phyloP scores from a whole-genome alignment of 805 yeast species.

The Starmera pachycereana region DNA sequence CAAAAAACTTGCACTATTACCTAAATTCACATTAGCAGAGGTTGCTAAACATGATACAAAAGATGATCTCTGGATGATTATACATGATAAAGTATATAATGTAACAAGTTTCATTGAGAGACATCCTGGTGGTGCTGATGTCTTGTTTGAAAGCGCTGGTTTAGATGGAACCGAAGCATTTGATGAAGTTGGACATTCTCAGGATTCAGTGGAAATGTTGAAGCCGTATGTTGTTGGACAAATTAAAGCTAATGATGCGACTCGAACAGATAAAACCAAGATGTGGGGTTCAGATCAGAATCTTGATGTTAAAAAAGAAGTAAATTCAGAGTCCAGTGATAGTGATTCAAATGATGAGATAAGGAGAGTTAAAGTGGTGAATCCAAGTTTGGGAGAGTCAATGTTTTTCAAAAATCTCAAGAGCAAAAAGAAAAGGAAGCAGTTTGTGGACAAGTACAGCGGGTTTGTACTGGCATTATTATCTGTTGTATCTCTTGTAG shows the following conservation, averaged over 20 bases:
- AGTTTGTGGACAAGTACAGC: slow-evolving; percentile 5
- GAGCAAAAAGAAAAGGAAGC: slow-evolving; percentile 1
- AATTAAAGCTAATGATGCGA: slow-evolving; percentile 32
- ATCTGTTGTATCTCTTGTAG: slow-evolving; percentile 11
- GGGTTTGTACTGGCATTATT: slow-evolving; percentile 3
- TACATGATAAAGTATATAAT: slow-evolving; percentile 74
- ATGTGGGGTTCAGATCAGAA: background rate
- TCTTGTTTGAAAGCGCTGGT: slow-evolving; percentile 69
- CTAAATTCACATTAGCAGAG: slow-evolving; percentile 3
- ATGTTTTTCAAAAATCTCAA: slow-evolving; percentile 6
- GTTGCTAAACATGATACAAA: slow-evolving; percentile 10
- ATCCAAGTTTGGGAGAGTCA: slow-evolving; percentile 16
- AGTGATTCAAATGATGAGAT: background rate
- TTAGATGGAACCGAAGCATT: slow-evolving; percentile 71
- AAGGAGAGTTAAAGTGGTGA: slow-evolving; percentile 1
- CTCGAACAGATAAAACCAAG: background rate
- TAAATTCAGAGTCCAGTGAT: too few species aligned
- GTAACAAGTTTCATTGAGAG: slow-evolving; percentile 53
- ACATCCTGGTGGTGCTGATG: slow-evolving; percentile 69
- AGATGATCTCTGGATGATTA: slow-evolving; percentile 68
- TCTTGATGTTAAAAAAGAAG: too few species aligned
- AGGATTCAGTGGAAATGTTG: slow-evolving; percentile 78
- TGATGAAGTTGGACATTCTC: slow-evolving; percentile 94
- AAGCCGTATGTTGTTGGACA: slow-evolving; percentile 64
- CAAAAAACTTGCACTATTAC: too few species aligned